Evolutionary conservation across 768 basidiomycete species (phyloP), one percentile per base, ranked within the genome.

Genomic region (Floccularia luteovirens): DNA sequence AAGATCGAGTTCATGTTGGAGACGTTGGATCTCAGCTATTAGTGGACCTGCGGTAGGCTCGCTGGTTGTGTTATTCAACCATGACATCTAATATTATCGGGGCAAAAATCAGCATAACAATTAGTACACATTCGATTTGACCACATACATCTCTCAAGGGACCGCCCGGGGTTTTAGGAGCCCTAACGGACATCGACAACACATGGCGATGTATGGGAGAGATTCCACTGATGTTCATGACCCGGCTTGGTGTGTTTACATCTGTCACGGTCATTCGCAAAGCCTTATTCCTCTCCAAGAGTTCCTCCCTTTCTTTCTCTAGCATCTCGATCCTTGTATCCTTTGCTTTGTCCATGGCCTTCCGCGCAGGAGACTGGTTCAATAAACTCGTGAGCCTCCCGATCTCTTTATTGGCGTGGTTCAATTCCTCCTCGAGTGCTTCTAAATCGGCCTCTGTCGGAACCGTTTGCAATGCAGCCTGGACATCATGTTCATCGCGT

Each of bases 131-230:
- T 42, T 38, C 31, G 2, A 12, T 25, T 38, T 10, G 27, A 23
- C n/a, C 7, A 61, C 79, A 50, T 57, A 90, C 89, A 45, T 90
- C 88, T 67, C 67, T 68, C 33, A 90, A 58, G 4, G 89, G 85
- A 2, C 69, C 82, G 25, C 88, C 88, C 31, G 88, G 87, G 0
- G 89, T 90, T 57, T 70, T 78, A 16, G 89, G 86, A 28, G 72
- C 71, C 49, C 72, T 71, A 42, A 86, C 57, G 12, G 79, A 79
- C 75, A 85, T 72, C 28, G 75, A 72, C 34, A 88, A 56, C 19
- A 79, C 74, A 24, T 81, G 83, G 13, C 84, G 75, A 52, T 84
- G 82, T 48, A 86, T 77, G 3, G 85, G 84, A n/a, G 84, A 87
- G 43, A 87, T 79, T 2, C 72, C 73, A 45, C 72, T 81, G 12